Evolutionary conservation across 1,139 yeast species (phyloP).

Genomic region (Blastobotrys capitulatus): DNA sequence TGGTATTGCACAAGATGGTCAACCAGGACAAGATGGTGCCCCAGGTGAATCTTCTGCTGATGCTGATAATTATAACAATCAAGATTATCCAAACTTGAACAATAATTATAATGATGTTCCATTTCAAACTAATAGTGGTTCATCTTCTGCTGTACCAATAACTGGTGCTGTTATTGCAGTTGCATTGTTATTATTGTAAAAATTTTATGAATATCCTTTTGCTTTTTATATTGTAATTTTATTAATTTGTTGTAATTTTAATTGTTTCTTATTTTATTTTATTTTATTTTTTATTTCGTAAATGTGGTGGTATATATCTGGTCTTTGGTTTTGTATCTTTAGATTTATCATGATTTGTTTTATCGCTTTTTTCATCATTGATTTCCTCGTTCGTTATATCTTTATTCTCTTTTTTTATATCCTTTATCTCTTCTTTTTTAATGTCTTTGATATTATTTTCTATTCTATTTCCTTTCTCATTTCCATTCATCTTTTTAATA

Average conservation of each 20-base stretch:
- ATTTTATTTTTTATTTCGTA: not conserved
- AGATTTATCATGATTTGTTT: not conserved
- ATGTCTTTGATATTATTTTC: not conserved
- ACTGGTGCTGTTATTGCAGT: not conserved
- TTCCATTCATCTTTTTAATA: not conserved
- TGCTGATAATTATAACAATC: not conserved
- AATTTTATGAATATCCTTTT: not conserved
- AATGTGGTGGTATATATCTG: constrained; percentile 1
- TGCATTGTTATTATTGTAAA: not conserved
- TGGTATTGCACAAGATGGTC: not conserved
- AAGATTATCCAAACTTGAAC: not conserved
- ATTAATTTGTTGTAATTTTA: too few relatives aligned
- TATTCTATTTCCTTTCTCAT: not conserved
- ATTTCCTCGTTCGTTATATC: too few relatives aligned
- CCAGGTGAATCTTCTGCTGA: not conserved
- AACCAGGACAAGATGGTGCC: not conserved
- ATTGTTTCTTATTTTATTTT: too few relatives aligned
- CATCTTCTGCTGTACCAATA: not conserved
- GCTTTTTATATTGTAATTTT: too few relatives aligned
- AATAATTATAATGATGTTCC: not conserved
- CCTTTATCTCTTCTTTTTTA: not conserved
- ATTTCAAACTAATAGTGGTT: not conserved
- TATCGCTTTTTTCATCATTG: too few relatives aligned
- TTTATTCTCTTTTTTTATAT: too few relatives aligned
- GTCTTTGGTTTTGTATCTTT: not conserved